Evolutionary conservation across 768 basidiomycete species (phyloP).

Genomic region (Lentinula raphanica): DNA sequence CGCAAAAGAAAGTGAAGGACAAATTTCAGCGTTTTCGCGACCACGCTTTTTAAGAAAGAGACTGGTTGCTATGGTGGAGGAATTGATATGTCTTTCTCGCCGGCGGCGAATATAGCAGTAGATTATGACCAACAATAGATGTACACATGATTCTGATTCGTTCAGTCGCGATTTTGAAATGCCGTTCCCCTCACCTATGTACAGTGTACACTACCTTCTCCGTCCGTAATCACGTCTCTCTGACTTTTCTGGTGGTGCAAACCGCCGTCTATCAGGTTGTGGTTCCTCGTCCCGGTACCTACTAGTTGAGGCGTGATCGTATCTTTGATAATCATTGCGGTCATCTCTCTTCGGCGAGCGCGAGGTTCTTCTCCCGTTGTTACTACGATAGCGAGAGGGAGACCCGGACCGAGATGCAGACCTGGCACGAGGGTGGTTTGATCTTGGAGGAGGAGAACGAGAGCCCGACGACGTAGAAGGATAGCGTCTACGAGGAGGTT

Average conservation of each 20-base stretch:
- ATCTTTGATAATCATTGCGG: background rate
- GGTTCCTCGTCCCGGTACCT: background rate
- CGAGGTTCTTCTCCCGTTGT: background rate
- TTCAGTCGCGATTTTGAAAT: too few relatives aligned
- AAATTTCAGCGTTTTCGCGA: background rate
- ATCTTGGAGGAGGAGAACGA: background rate
- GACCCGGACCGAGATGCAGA: constrained; percentile 2
- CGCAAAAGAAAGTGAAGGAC: background rate
- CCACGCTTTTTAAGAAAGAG: background rate
- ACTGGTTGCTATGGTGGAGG: background rate
- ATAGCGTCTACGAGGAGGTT: background rate
- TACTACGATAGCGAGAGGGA: background rate
- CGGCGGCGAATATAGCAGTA: background rate
- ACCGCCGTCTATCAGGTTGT: background rate
- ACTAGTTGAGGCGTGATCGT: background rate
- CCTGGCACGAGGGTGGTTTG: background rate
- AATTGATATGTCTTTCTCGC: background rate
- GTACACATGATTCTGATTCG: too few relatives aligned
- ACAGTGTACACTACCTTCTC: background rate
- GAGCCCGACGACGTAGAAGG: constrained; percentile 2
- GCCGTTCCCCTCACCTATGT: too few relatives aligned
- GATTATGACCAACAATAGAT: background rate
- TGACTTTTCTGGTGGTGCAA: background rate
- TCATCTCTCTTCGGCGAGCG: background rate
- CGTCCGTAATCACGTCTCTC: background rate